Evolutionary conservation across 352 stramenopile species (phyloP), one percentile per base, ranked within the genome.

Genomic region (Pythium plurisporium): DNA sequence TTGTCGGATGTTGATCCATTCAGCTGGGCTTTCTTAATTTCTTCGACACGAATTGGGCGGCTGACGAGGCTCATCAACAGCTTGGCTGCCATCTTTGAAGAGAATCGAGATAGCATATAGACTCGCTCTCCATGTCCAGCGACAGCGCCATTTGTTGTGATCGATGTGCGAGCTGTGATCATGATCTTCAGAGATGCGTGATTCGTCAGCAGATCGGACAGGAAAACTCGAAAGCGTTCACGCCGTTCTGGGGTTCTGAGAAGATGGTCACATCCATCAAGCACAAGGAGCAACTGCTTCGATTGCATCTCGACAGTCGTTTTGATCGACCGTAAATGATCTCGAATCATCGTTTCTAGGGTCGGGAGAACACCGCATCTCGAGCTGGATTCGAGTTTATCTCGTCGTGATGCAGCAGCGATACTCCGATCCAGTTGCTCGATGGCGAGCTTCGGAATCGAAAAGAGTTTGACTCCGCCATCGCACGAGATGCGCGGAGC

Each of bases 21-120:
- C 26, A 66, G 25, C 20, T 55, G 55, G 23, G 78, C 63, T 22
- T 60, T 68, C 51, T 83, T 82, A 14, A 91, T 62, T 37, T 91
- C 81, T 36, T 91, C 79, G 5, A 87, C 25, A 20, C 78, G 78
- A 49, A 91, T 86, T 1, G 78, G 75, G 12, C 81, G 81, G 49
- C 79, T 91, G 61, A 89, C 73, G 20, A 91, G 70, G 62, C 78
- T 84, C 45, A 91, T 66, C 7, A 91, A 60, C 78, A 91, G 81
- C 64, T 84, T 87, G 7, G 78, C 84, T 19, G 81, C 64, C 61
- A 72, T 87, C 60, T 89, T 89, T 42, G 80, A 70, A 19, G 74
- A 73, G 65, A 91, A 91, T 27, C 70, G 80, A 19, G 70, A 77
- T 12, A 91, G 69, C 25, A 68, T 72, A 36, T 87, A 91, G 44